phyloP scores from a whole-genome alignment of 1,139 yeast genomes.

The Kodamaea plutei region DNA sequence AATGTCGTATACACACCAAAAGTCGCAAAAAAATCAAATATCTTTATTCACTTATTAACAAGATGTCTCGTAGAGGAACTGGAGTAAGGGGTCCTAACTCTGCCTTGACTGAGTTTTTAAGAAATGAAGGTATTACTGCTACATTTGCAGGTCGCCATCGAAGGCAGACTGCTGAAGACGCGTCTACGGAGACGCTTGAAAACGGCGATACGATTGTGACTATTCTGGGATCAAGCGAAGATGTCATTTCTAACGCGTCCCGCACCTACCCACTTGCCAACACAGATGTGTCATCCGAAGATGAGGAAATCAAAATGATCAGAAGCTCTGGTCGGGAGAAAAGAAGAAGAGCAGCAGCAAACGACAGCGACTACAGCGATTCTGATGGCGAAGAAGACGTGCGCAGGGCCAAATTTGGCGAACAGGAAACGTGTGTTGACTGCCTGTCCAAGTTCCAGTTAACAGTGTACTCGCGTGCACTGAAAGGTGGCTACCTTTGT shows the following conservation, averaged over 20 bases:
- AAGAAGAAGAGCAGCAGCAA: slow-evolving; percentile 24
- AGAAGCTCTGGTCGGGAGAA: slow-evolving; percentile 41
- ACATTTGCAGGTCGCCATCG: slow-evolving; percentile 51
- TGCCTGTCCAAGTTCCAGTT: slow-evolving; percentile 57
- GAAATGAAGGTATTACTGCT: slow-evolving; percentile 84
- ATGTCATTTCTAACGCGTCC: background rate
- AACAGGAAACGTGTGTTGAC: slow-evolving; percentile 51
- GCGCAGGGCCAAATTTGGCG: slow-evolving; percentile 38
- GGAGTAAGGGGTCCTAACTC: slow-evolving; percentile 74
- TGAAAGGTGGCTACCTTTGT: slow-evolving; percentile 60
- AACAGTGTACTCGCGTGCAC: slow-evolving; percentile 61
- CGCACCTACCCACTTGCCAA: background rate
- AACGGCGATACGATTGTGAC: slow-evolving; percentile 10
- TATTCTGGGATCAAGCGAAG: background rate
- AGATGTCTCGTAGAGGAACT: slow-evolving; percentile 13
- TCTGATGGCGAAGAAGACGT: slow-evolving; percentile 24
- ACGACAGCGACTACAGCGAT: slow-evolving; percentile 16
- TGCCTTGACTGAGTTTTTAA: slow-evolving; percentile 70
- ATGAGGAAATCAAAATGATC: slow-evolving; percentile 31
- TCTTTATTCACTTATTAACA: no score
- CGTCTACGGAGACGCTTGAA: slow-evolving; percentile 9
- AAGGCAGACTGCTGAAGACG: slow-evolving; percentile 11
- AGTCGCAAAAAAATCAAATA: no score
- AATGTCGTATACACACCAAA: no score
- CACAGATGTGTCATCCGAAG: slow-evolving; percentile 4